Base-by-base conservation (phyloP, 176 grass and related monocot species). In the Rhipidocladum racemiflorum region DNA sequence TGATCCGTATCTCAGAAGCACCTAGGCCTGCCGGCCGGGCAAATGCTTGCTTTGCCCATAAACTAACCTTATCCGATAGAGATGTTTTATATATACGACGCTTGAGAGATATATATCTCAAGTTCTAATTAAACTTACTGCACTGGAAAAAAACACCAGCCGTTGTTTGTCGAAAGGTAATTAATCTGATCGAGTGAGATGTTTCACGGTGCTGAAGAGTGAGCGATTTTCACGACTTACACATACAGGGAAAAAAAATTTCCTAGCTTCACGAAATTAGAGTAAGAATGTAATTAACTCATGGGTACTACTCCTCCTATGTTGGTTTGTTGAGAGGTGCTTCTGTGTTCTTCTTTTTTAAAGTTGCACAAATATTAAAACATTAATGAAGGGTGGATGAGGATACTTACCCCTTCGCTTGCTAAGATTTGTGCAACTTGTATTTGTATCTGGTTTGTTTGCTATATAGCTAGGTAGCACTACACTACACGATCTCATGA, bases 1-100 rank as follows among this genome's bases (percentile, higher is more conserved):
- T 49, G 80, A 73, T 42, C 29, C 43, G 23, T 56, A 78, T 78
- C 74, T 48, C 1, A 48, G 2, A 16, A 64, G 44, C 84, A 80
- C 76, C 67, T 43, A 24, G 84, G 20, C 29, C 24, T 80, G 84
- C 67, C 84, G 56, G 84, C 67, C 84, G 56, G 57, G 84, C 25
- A 53, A 62, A 71, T 85, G 54, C 57, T 17, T 85, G 54, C 57
- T 17, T 53, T 17, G 23, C 44, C 48, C 46, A 34, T 16, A 18
- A 53, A 24, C 68, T 70, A 14, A 8, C 14, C 57, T 65, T 55
- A 12, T 86, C 49, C 14, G 57, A 72, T 65, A 25, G 43, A 39
- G n/a, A 72, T 54, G 67, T 36, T 29, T 6, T 10, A 30, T 16
- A n/a, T n/a, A n/a, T n/a, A n/a, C n/a, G 4, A 20, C 61, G 64